Evolutionary conservation across 768 basidiomycete genomes (phyloP).

Genomic region (Macrocybe gigantea): DNA sequence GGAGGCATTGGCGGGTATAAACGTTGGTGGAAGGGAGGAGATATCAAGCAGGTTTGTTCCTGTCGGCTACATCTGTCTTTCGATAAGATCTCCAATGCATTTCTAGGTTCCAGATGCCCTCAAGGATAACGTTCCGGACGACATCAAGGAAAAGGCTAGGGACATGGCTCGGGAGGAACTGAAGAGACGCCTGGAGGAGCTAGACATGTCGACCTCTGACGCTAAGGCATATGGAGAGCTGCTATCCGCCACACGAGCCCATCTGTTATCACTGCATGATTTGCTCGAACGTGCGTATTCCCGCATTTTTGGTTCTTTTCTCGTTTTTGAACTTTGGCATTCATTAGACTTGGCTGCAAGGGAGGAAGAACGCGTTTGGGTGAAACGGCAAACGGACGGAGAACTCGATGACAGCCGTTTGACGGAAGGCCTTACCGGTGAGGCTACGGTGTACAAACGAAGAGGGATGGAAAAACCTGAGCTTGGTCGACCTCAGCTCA

Average conservation of each 20-base stretch:
- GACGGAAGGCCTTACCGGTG: slow-evolving; percentile 64
- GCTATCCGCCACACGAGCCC: slow-evolving; percentile 48
- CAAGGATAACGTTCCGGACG: slow-evolving; percentile 55
- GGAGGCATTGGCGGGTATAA: slow-evolving; percentile 67
- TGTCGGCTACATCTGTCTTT: not conserved
- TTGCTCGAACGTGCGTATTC: slow-evolving; percentile 53
- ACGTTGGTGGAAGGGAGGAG: slow-evolving; percentile 55
- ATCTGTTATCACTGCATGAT: slow-evolving; percentile 54
- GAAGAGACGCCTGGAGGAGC: slow-evolving; percentile 52
- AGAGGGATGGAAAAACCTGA: slow-evolving; percentile 68
- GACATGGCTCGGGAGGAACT: slow-evolving; percentile 65
- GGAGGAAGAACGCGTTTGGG: slow-evolving; percentile 67
- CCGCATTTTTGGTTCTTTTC: not conserved
- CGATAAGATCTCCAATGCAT: not conserved
- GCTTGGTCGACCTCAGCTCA: slow-evolving; percentile 60
- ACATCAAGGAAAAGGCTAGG: slow-evolving; percentile 55
- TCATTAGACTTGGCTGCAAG: slow-evolving; percentile 54
- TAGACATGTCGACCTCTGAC: slow-evolving; percentile 52
- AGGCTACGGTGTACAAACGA: slow-evolving; percentile 65
- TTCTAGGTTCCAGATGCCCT: slow-evolving; percentile 42
- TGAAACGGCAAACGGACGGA: slow-evolving; percentile 67
- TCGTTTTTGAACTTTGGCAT: not conserved
- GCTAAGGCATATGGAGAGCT: slow-evolving; percentile 51
- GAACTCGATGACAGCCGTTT: slow-evolving; percentile 63
- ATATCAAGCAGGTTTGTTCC: slow-evolving; percentile 49